Conservation (phyloP, 1,284 basidiomycete species). For the Moniliella sp. region DNA sequence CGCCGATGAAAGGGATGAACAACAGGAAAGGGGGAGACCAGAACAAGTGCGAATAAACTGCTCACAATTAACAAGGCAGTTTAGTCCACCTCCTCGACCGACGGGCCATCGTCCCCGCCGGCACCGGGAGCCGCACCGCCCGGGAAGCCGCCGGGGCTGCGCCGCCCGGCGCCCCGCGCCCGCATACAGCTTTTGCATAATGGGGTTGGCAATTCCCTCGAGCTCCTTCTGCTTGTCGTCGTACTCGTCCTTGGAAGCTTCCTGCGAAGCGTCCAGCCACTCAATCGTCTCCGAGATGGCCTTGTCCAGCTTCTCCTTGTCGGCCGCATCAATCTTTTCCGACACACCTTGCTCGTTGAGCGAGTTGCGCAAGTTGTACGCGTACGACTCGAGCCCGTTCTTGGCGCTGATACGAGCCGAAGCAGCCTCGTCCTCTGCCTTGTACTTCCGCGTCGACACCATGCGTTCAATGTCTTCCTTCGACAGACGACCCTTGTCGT, state of each 20-base stretch:
- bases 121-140: slow-evolving; percentile 25
- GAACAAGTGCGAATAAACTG: too few species aligned
- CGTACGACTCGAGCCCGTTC: slow-evolving; percentile 61
- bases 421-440: slow-evolving; percentile 43
- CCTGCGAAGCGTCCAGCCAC: slow-evolving; percentile 71
- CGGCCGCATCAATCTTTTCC: slow-evolving; percentile 64
- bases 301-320: slow-evolving; percentile 66
- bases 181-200: slow-evolving; percentile 78
- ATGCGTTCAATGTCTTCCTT: slow-evolving; percentile 98
- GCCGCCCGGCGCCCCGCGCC: slow-evolving; percentile 40
- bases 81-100: slow-evolving; percentile 64
- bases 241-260: slow-evolving; percentile 88
- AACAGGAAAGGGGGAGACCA: too few species aligned
- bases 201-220: slow-evolving; percentile 69
- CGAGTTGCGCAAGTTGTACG: slow-evolving; percentile 83
- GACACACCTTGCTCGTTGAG: slow-evolving; percentile 30
- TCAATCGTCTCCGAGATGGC: slow-evolving; percentile 65
- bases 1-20: too few species aligned
- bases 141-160: slow-evolving; percentile 40
- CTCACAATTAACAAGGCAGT: too few species aligned
- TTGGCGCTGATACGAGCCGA: slow-evolving; percentile 56
- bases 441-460: slow-evolving; percentile 56
- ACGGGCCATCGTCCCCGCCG: slow-evolving; percentile 54
- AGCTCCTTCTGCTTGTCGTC: slow-evolving; percentile 86
- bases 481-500: slow-evolving; percentile 90